Evolutionary conservation across 495 filamentous ascomycete genomes (phyloP).

Genomic region (Penicillium fimorum): DNA sequence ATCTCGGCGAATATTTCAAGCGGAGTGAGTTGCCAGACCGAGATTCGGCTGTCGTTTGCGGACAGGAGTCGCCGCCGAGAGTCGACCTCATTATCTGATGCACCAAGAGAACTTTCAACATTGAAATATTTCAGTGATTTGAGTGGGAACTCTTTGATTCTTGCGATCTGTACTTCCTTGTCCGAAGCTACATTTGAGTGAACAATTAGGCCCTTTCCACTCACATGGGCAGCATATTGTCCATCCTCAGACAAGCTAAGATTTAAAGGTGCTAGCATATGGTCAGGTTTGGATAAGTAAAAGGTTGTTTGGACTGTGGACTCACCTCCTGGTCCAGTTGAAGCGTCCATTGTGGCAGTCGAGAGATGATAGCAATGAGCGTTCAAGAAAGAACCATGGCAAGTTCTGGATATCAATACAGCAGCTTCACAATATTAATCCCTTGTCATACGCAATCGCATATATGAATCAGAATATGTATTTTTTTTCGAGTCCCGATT

Average conservation of each 20-base stretch:
- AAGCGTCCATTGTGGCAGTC: constrained; percentile 37
- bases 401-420: not conserved
- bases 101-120: not conserved
- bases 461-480: not conserved
- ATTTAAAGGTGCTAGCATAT: constrained; percentile 20
- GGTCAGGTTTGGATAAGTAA: constrained; percentile 1
- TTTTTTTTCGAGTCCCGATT: not conserved
- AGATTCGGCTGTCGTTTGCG: constrained; percentile 35
- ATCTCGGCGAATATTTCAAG: constrained; percentile 43
- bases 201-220: constrained; percentile 38
- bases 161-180: constrained; percentile 35
- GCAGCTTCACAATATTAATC: not conserved
- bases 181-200: constrained; percentile 36
- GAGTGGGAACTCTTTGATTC: constrained; percentile 31
- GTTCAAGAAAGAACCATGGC: not conserved
- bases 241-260: constrained; percentile 38
- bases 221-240: constrained; percentile 33
- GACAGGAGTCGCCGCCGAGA: constrained; percentile 30
- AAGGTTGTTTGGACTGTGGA: constrained; percentile 10
- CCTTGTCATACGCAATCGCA: not conserved
- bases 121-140: constrained; percentile 38
- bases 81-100: constrained; percentile 2
- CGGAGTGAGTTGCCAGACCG: constrained; percentile 40
- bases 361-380: not conserved
- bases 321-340: constrained; percentile 32